Evolutionary conservation across 164 flowering plant species (phyloP).

Genomic region (Aristolochia fimbriata): DNA sequence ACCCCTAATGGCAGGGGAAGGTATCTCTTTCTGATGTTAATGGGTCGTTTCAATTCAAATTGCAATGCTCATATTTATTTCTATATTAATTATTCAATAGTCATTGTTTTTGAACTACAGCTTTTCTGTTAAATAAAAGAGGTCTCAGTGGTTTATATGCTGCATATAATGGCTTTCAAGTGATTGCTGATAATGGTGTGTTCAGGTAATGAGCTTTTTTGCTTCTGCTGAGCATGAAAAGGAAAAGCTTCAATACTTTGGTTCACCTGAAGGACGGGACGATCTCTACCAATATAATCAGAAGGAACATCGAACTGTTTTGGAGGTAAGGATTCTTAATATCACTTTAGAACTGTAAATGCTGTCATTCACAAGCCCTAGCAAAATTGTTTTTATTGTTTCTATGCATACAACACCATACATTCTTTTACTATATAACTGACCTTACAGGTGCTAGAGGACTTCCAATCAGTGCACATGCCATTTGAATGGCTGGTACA

Average conservation of each 20-base stretch:
- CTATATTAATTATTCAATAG: too few species aligned
- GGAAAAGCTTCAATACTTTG: conserved; percentile 92
- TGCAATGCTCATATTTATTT: too few species aligned
- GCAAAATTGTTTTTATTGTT: too few species aligned
- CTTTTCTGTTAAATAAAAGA: not conserved
- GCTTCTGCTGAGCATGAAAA: conserved; percentile 88
- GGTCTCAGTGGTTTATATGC: not conserved
- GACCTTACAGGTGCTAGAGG: conserved; percentile 58
- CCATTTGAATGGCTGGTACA: conserved; percentile 98
- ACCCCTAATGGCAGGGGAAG: too few species aligned
- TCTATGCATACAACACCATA: not conserved
- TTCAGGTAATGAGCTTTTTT: conserved; percentile 80
- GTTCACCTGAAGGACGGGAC: conserved; percentile 94
- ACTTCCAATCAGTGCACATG: conserved; percentile 91
- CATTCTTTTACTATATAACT: not conserved
- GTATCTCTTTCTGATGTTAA: too few species aligned
- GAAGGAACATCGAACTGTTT: conserved; percentile 83
- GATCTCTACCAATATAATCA: conserved; percentile 91
- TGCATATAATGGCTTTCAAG: not conserved
- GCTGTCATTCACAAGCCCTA: too few species aligned
- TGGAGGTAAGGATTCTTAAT: conserved; percentile 49
- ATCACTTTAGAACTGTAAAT: too few species aligned
- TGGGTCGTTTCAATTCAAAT: too few species aligned
- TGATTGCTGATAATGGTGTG: not conserved
- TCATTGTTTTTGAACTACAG: too few species aligned